Evolutionary conservation across 2,329 filamentous ascomycete species (phyloP), one percentile per base, ranked within the genome.

Genomic region (Sclerotiophoma versabilis): DNA sequence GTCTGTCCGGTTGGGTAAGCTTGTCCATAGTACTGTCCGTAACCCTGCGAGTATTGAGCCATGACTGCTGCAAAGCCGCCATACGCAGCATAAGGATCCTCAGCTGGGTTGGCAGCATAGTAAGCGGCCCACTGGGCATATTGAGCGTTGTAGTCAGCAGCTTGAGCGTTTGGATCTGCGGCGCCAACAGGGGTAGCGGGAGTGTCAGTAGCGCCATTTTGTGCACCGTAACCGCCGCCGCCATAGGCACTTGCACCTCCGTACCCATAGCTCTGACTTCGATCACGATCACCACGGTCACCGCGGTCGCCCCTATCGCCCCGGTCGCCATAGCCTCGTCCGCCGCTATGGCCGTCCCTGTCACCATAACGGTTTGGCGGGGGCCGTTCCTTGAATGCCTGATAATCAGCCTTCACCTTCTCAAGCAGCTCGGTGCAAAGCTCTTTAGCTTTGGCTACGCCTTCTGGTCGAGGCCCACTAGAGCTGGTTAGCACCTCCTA

Each of bases 361-460:
- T 68, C 79, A 63, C 78, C 76, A 53, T 70, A 77, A 58, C 67
- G 76, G 37, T 79, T 79, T 55, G 81, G 75, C 22, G 82, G 81
- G 58, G 84, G 83, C 42, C 83, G 83, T 63, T 86, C 86, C 78
- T 97, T 98, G 82, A 93, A 96, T 39, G 88, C 66, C 71, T 97
- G 90, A 72, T 97, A 98, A 72, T 96, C 89, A 58, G 92, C 84
- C 70, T 88, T 90, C 49, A 99, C 95, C 64, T 95, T 96, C 59
- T 81, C 84, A 41, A 99, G 84, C 45, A 99, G 81, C 67, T 96
- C 92, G 65, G 93, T 86, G 73, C 93, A 98, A 38, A 97, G 87
- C 62, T 91, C 87, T 74, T 95, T 96, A 30, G 91, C 95, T 64
- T 87, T 87, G 56, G 92, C 84, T 27, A 99, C 93, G 81, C 96